These are phyloP conservation scores for Ilyonectria destructans DNA, from an alignment of 2,329 filamentous ascomycete species.

Conservation along the genomic window DNA sequence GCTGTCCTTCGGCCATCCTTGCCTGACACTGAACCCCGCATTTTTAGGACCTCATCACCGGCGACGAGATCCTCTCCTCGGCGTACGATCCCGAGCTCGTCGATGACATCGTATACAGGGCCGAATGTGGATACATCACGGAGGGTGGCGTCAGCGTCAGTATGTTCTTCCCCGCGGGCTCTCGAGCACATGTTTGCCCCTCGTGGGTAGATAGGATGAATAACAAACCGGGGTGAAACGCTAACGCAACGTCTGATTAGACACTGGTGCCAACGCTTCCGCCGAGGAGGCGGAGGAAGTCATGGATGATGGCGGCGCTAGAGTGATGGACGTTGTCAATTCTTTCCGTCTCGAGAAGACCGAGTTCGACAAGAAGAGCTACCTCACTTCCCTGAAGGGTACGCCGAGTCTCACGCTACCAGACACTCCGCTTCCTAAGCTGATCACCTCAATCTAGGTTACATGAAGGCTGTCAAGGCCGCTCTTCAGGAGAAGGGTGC, in stretches of 20 bases:
- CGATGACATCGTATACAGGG: constrained; percentile 88
- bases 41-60: constrained; percentile 86
- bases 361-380: constrained; percentile 89
- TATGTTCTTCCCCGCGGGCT: constrained; percentile 61
- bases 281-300: constrained; percentile 89
- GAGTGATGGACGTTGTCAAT: constrained; percentile 94
- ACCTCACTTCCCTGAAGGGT: constrained; percentile 90
- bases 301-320: constrained; percentile 78
- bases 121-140: constrained; percentile 91
- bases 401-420: constrained; percentile 48
- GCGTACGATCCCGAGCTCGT: constrained; percentile 88
- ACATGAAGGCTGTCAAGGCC: constrained; percentile 92
- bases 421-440: constrained; percentile 7
- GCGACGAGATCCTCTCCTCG: constrained; percentile 97
- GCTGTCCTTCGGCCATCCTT: constrained; percentile 33
- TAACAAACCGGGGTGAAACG: constrained; percentile 1
- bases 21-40: constrained; percentile 50
- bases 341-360: constrained; percentile 91
- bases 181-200: not conserved
- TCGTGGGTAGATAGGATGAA: constrained; percentile 2
- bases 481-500: constrained; percentile 76
- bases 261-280: constrained; percentile 96
- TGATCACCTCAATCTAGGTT: constrained; percentile 67
- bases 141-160: constrained; percentile 82
- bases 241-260: constrained; percentile 58